Percentiles rank a stretch among this genome's conserved stretches.
Conservation (phyloP, 768 basidiomycete species). For the Suillus decipiens region DNA sequence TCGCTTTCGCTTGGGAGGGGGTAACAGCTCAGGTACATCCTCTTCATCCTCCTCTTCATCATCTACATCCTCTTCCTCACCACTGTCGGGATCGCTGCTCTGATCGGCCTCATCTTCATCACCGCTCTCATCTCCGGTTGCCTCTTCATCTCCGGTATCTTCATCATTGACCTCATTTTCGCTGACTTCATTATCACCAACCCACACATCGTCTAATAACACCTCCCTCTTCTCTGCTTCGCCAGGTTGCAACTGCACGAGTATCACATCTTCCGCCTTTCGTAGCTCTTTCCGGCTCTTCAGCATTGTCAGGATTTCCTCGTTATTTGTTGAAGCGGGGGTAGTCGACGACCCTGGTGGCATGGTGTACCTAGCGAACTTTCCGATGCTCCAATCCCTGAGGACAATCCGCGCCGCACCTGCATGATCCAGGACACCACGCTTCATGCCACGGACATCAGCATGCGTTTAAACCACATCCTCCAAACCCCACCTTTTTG, state of each 20-base stretch:
- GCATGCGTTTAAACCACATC: slow-evolving; percentile 9
- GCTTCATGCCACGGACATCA: slow-evolving; percentile 41
- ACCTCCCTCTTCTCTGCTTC: slow-evolving; percentile 43
- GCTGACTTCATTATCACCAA: slow-evolving; percentile 33
- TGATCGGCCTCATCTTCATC: slow-evolving; percentile 32
- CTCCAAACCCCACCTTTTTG: slow-evolving; percentile 59
- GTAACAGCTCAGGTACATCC: slow-evolving; percentile 29
- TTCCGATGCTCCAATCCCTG: slow-evolving; percentile 81
- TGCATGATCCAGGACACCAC: slow-evolving; percentile 68
- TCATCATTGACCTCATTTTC: slow-evolving; percentile 36
- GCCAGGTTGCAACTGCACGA: slow-evolving; percentile 55
- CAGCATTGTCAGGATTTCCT: slow-evolving; percentile 47
- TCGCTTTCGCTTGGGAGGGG: slow-evolving; percentile 45
- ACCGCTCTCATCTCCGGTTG: slow-evolving; percentile 31
- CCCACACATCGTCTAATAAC: slow-evolving; percentile 40
- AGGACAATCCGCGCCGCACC: slow-evolving; percentile 79
- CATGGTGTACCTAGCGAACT: slow-evolving; percentile 69
- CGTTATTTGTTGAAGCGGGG: slow-evolving; percentile 37
- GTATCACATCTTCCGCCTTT: slow-evolving; percentile 46
- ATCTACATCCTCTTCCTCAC: slow-evolving; percentile 46
- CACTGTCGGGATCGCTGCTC: slow-evolving; percentile 38
- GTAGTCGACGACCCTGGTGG: slow-evolving; percentile 38
- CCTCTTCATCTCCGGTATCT: slow-evolving; percentile 41
- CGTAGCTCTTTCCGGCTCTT: slow-evolving; percentile 68
- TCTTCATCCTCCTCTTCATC: slow-evolving; percentile 46